Base-by-base conservation (phyloP, 805 yeast species). In the Lachancea kluyveri region DNA sequence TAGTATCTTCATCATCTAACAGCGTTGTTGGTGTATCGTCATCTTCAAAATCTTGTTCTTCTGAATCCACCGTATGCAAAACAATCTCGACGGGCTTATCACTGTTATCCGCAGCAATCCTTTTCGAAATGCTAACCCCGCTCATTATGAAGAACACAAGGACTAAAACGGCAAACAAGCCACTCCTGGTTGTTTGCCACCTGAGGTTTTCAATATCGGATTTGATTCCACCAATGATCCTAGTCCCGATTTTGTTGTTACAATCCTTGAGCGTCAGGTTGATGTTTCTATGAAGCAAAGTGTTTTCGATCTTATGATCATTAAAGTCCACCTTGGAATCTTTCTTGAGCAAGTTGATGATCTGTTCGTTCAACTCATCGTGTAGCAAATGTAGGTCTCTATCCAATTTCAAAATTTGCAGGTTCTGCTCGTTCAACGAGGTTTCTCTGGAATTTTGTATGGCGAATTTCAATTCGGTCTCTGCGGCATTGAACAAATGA, bases 101-200 rank as follows among this genome's bases (percentile, higher is more conserved):
- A n/a, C n/a, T n/a, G 23, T 48, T 52, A 24, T 53, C 58, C 22
- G 52, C 58, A 14, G 49, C 55, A 8, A 50, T 48, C 33, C 50
- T 63, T 45, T 59, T 67, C 8, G 62, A 54, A 15, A 59, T 44
- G 14, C 55, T 67, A 28, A 55, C 69, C 27, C 77, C 73, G 43
- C 76, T 71, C 56, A 83, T 67, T 4, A 78, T 66, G 14, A 75
- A 65, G 34, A 75, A 71, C 1, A 83, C 83, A 40, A 80, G 67
- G 1, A 77, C 64, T 14, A 82, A 57, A 20, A 87, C 78, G 2
- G 92, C 84, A 26, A 83, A 65, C 20, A 92, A 63, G 7, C 96
- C 96, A 54, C 92, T 73, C 35, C 96, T 68, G 2, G 96, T 87
- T 26, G 90, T 75, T 50, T 85, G 86, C 98, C 98, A 90, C 46